These are phyloP conservation scores for Phylloporus sp. DNA, from an alignment of 768 basidiomycete species.

Conservation along the genomic window DNA sequence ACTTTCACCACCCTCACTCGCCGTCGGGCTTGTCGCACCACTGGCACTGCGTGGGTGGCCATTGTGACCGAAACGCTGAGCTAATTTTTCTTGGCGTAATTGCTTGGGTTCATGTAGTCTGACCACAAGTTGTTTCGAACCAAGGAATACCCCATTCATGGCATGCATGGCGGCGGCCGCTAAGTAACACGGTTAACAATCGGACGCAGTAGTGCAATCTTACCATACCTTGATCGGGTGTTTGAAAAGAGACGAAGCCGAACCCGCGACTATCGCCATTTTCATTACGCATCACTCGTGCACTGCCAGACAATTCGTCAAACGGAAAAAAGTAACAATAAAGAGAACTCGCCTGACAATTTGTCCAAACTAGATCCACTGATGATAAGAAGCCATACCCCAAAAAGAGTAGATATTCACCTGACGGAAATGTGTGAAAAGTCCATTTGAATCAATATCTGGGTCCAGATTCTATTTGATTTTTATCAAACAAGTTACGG, in stretches of 20 bases:
- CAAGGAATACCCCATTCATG: constrained; percentile 76
- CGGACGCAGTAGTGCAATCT: background rate
- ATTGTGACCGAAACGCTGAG: constrained; percentile 75
- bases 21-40: constrained; percentile 82
- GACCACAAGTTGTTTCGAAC: constrained; percentile 77
- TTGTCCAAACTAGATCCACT: constrained; percentile 63
- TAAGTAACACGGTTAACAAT: constrained; percentile 27
- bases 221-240: constrained; percentile 70
- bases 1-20: constrained; percentile 77
- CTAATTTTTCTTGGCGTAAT: constrained; percentile 84
- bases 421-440: constrained; percentile 80
- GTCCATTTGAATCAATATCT: constrained; percentile 77
- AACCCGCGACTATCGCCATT: constrained; percentile 78
- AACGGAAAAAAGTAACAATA: background rate
- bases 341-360: constrained; percentile 69
- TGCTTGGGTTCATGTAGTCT: constrained; percentile 90
- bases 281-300: constrained; percentile 90
- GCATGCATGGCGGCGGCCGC: constrained; percentile 69
- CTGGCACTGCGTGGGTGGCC: constrained; percentile 77
- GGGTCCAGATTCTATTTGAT: constrained; percentile 72
- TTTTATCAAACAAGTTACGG: constrained; percentile 1
- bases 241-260: constrained; percentile 86
- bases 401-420: constrained; percentile 33
- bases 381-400: constrained; percentile 14
- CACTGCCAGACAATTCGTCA: constrained; percentile 42